Conservation (phyloP, 1,139 yeast genomes). For the Kodamaea anthophila region DNA sequence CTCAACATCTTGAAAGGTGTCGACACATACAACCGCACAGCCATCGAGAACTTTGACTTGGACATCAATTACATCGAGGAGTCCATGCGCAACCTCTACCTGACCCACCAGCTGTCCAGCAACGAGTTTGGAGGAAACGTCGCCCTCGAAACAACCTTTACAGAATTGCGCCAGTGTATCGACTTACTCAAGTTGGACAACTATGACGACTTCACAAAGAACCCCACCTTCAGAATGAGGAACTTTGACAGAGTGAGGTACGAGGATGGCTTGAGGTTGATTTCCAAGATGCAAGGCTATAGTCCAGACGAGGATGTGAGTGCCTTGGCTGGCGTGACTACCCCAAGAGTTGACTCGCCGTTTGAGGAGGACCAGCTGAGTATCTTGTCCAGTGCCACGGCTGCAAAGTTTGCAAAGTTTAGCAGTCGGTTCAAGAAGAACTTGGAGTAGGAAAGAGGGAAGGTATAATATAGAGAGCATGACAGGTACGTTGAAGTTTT, state of each 20-base stretch:
- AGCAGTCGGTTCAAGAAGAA: constrained; percentile 29
- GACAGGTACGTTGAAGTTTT: too few relatives aligned
- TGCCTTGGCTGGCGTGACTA: neutral
- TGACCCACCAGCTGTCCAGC: constrained; percentile 14
- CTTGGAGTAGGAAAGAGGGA: constrained; percentile 7
- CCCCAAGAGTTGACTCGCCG: neutral
- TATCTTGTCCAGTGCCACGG: constrained; percentile 23
- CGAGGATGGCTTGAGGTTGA: constrained; percentile 36
- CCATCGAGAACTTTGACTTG: constrained; percentile 40
- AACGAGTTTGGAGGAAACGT: constrained; percentile 25
- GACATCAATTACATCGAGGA: constrained; percentile 38
- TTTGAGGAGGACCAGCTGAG: constrained; percentile 17
- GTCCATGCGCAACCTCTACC: constrained; percentile 30
- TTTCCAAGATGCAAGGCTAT: constrained; percentile 29
- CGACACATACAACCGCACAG: constrained; percentile 28
- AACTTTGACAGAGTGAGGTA: constrained; percentile 36
- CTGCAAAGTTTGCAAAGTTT: constrained; percentile 39
- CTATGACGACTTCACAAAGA: constrained; percentile 35
- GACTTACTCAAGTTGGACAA: constrained; percentile 35
- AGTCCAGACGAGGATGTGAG: constrained; percentile 4
- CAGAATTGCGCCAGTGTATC: constrained; percentile 41
- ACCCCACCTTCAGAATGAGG: constrained; percentile 36
- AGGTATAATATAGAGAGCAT: too few relatives aligned
- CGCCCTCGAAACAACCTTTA: constrained; percentile 40
- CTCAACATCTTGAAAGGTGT: constrained; percentile 53